phyloP scores from a whole-genome alignment of 2,329 filamentous ascomycete species.

The Ophiostoma perfectum region DNA sequence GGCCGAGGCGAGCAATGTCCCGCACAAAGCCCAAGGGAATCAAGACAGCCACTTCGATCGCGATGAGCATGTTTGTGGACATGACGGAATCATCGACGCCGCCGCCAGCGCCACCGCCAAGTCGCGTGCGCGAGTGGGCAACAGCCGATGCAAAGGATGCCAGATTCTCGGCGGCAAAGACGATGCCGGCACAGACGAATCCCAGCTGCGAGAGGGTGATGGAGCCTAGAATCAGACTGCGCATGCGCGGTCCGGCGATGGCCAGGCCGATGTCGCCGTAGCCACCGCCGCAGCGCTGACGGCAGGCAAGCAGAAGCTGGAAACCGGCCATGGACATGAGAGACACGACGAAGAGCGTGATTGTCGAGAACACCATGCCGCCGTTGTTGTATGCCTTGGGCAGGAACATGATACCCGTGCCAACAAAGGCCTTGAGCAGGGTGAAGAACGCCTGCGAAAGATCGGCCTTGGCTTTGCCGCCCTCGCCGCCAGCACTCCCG shows the following conservation, averaged over 20 bases:
- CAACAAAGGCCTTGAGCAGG: constrained; percentile 70
- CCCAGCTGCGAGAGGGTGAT: constrained; percentile 71
- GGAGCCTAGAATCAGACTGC: constrained; percentile 61
- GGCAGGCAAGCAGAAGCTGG: constrained; percentile 63
- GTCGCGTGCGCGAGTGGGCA: constrained; percentile 28
- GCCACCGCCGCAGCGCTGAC: constrained; percentile 59
- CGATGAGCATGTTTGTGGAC: constrained; percentile 55
- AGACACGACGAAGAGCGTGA: constrained; percentile 62
- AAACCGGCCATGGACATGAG: constrained; percentile 65
- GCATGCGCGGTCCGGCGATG: constrained; percentile 59
- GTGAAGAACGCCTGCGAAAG: constrained; percentile 74
- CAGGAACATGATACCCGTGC: constrained; percentile 76
- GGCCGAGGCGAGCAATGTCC: constrained; percentile 69
- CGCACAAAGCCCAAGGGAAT: constrained; percentile 65
- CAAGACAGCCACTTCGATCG: constrained; percentile 58
- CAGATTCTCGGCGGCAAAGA: constrained; percentile 72
- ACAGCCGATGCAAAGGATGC: constrained; percentile 62
- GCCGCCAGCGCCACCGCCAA: neutral
- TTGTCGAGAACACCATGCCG: constrained; percentile 67
- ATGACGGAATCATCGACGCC: constrained; percentile 42
- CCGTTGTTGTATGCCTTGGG: constrained; percentile 76
- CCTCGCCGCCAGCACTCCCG: constrained; percentile 33
- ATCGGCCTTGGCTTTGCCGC: constrained; percentile 49
- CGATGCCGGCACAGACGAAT: constrained; percentile 71
- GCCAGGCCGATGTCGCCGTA: constrained; percentile 68